Evolutionary conservation across 257 asterid species (phyloP), one percentile per base, ranked within the genome.

Genomic region (Gentiana dahurica): DNA sequence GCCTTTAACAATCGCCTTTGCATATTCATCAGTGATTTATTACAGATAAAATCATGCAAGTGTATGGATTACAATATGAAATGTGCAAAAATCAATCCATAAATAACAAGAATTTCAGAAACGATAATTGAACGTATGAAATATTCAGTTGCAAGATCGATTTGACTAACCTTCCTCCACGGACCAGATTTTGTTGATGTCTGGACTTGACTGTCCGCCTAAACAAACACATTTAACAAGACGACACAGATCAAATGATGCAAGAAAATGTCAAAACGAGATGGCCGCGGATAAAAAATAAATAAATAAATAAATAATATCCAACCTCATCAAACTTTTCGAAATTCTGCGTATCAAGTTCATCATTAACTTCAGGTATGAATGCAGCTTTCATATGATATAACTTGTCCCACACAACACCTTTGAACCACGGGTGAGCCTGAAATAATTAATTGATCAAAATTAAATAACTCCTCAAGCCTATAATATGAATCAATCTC

Each of bases 241-340:
- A 44, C 70, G 24, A 45, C 48, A 44, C 70, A 41, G 45, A 57
- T 72, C 34, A 49, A 62, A 61, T 33, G 52, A n/a, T 41, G 46
- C 55, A 60, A n/a, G 53, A 59, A 46, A 51, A 43, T 38, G 46
- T 33, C 35, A 45, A 60, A 59, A 60, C 12, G 71, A 44, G 24
- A 13, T 39, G 63, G 63, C 54, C 47, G 49, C 13, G 24, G 24
- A 24, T 24, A 24, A 51, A 36, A 37, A 56, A 6, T 50, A 36
- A 52, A 52, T 62, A 39, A 65, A 60, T 67, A 51, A 67, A 63
- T 43, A 24, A 60, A 1, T 46, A 43, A 32, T 39, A 7, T 9
- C 47, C 10, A 39, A 91, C 97, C 96, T 91, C 96, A 58, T 91
- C 98, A 63, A 91, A 91, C 79, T 91, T 91, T 76, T 91, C 98